Conservation (phyloP, 306 rosid species). For the Hippophae tibetana region DNA sequence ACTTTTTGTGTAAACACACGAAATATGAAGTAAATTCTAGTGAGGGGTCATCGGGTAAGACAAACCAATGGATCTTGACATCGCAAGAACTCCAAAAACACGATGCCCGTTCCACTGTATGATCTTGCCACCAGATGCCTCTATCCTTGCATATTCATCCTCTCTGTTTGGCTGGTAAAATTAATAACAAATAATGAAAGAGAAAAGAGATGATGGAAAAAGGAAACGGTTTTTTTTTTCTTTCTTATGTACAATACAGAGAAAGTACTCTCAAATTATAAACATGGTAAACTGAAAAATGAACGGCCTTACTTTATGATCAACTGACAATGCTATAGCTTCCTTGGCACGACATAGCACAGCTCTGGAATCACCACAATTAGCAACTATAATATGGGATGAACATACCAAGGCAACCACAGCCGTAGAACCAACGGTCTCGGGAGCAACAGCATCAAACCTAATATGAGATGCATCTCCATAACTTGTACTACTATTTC, state of each 20-base stretch:
- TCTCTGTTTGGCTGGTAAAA: conserved; percentile 46
- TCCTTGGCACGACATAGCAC: conserved; percentile 51
- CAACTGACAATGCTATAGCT: conserved; percentile 39
- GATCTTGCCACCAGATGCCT: conserved; percentile 52
- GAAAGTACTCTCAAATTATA: background rate
- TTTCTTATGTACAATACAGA: background rate
- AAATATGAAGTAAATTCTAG: background rate
- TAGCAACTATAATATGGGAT: conserved; percentile 49
- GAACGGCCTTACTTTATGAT: conserved; percentile 38
- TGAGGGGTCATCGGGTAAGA: background rate
- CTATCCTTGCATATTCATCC: conserved; percentile 47
- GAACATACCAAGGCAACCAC: conserved; percentile 45
- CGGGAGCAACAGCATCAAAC: conserved; percentile 39
- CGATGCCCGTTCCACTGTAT: conserved; percentile 55
- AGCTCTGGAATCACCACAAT: conserved; percentile 59
- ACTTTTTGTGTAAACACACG: background rate
- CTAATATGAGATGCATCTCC: conserved; percentile 16
- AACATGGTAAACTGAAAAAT: background rate
- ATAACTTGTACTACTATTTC: conserved; percentile 3
- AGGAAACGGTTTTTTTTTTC: background rate
- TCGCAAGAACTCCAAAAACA: conserved; percentile 51
- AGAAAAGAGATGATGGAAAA: background rate
- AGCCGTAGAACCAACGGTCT: conserved; percentile 57
- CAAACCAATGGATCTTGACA: conserved; percentile 58
- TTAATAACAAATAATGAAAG: background rate